phyloP scores from a whole-genome alignment of 2,329 filamentous ascomycete genomes.

The Fusarium sp. region DNA sequence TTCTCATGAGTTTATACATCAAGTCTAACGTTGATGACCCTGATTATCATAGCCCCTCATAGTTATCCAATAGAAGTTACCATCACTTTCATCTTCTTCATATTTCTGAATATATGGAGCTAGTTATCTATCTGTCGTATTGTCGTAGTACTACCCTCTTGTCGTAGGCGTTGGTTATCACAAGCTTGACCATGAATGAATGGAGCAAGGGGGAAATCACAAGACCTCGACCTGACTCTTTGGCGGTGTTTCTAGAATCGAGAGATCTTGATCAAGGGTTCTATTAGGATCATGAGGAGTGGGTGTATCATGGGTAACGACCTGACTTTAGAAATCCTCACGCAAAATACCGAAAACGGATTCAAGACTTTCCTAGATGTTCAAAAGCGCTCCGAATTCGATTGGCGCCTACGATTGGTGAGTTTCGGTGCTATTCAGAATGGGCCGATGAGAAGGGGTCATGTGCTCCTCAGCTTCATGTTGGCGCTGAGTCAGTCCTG shows the following conservation, averaged over 20 bases:
- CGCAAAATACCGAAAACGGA: neutral
- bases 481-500: constrained; percentile 23
- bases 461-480: constrained; percentile 19
- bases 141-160: too few species aligned
- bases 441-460: constrained; percentile 20
- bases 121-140: neutral
- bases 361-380: neutral
- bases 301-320: constrained; percentile 14
- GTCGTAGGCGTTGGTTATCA: neutral
- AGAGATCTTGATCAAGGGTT: constrained; percentile 13
- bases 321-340: neutral
- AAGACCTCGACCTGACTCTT: constrained; percentile 18
- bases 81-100: neutral
- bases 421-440: neutral
- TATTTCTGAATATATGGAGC: neutral
- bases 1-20: neutral
- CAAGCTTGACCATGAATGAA: constrained; percentile 9
- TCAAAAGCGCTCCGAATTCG: neutral
- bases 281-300: constrained; percentile 6
- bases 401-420: constrained; percentile 29
- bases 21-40: neutral
- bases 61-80: neutral
- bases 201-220: constrained; percentile 29
- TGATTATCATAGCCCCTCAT: neutral
- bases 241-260: constrained; percentile 26